phyloP scores from a whole-genome alignment of 106 monocot genomes.

The Posidonia australis region DNA sequence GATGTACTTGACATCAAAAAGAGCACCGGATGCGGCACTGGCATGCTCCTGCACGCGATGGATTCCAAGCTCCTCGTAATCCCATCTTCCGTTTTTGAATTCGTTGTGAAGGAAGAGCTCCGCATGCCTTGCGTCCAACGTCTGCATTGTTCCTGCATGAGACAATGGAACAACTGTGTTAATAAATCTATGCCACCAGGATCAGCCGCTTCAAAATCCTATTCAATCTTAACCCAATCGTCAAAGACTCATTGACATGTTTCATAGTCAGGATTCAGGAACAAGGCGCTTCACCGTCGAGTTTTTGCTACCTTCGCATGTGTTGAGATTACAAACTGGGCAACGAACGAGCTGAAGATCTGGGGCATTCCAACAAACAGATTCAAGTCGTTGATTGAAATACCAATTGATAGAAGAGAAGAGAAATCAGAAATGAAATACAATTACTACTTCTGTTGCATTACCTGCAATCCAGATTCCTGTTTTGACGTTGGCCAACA shows the following conservation, averaged over 20 bases:
- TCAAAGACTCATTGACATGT: no score
- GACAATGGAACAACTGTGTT: no score
- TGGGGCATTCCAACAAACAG: conserved; percentile 3
- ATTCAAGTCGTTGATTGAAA: background rate
- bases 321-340: conserved; percentile 62
- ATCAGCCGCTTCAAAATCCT: no score
- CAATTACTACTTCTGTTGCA: background rate
- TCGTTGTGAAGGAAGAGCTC: conserved; percentile 72
- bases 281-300: no score
- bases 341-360: conserved; percentile 67
- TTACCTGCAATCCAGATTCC: conserved; percentile 73
- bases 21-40: conserved; percentile 39
- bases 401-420: background rate
- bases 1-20: conserved; percentile 56
- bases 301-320: conserved; percentile 84
- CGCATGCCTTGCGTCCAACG: conserved; percentile 60
- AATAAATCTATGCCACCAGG: no score
- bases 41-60: conserved; percentile 34
- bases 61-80: conserved; percentile 55
- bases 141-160: conserved; percentile 73
- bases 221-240: no score
- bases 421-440: background rate
- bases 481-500: conserved; percentile 28
- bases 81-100: conserved; percentile 49
- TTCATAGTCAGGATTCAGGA: no score